These are phyloP conservation scores for Mucor indicus DNA, from an alignment of 371 early-diverging fungal genomes.

Conservation along the genomic window DNA sequence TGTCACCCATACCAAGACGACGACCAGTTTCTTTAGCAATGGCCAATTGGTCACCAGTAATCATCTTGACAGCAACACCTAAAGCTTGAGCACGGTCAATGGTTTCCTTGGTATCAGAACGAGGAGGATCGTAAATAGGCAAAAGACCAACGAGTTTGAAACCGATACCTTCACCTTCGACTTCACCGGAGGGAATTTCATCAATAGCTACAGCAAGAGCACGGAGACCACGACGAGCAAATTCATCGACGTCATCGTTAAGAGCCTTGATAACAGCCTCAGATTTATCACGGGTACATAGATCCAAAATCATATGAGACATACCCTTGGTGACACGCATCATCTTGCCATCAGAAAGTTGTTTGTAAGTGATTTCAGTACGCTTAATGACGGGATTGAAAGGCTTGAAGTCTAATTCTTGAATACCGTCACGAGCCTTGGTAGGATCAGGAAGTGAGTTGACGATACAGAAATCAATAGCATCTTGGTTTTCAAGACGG, in stretches of 20 bases:
- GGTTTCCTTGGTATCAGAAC: constrained; percentile 77
- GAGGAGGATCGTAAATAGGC: constrained; percentile 88
- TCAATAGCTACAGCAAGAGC: constrained; percentile 75
- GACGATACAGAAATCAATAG: constrained; percentile 72
- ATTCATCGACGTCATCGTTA: constrained; percentile 71
- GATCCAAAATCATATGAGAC: constrained; percentile 69
- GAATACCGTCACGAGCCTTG: constrained; percentile 64
- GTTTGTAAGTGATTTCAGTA: constrained; percentile 74
- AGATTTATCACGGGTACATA: constrained; percentile 66
- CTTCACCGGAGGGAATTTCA: constrained; percentile 46
- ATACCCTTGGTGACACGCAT: constrained; percentile 73
- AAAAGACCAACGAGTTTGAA: constrained; percentile 63
- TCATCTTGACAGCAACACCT: constrained; percentile 93
- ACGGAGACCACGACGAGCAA: constrained; percentile 81
- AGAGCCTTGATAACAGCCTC: constrained; percentile 47
- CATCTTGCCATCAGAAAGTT: constrained; percentile 52
- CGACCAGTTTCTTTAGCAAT: constrained; percentile 87
- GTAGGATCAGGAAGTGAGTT: constrained; percentile 57
- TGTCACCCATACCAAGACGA: constrained; percentile 70
- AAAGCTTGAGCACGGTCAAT: constrained; percentile 79
- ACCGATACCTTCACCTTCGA: constrained; percentile 44
- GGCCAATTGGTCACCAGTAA: constrained; percentile 92
- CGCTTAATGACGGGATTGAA: constrained; percentile 89
- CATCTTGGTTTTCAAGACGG: constrained; percentile 69
- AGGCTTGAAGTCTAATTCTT: constrained; percentile 71